These are phyloP conservation scores for Sugiyamaella valdiviana DNA, from an alignment of 805 yeast genomes.

Conservation along the genomic window DNA sequence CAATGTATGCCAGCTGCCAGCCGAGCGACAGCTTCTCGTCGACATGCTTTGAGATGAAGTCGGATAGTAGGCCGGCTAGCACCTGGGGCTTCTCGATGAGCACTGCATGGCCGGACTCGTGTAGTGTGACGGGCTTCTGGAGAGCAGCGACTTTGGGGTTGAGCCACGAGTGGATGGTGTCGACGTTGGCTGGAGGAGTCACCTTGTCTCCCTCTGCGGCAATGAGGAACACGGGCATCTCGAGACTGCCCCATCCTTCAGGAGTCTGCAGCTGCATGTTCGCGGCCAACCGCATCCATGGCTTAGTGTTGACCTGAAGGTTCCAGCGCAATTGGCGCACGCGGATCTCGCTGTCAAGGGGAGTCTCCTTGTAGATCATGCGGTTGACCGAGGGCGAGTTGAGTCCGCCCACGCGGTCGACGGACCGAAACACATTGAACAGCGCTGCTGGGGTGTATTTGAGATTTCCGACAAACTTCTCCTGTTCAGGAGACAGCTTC, in stretches of 20 bases:
- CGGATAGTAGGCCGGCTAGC: constrained; percentile 53
- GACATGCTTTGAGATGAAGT: constrained; percentile 45
- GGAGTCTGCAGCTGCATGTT: constrained; percentile 43
- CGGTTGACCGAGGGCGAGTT: constrained; percentile 54
- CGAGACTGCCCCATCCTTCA: constrained; percentile 39
- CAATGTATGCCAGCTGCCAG: constrained; percentile 57
- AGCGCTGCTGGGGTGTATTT: constrained; percentile 31
- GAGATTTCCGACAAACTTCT: constrained; percentile 18
- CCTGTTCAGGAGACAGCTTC: constrained; percentile 15
- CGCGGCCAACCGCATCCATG: constrained; percentile 47
- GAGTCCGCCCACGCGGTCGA: constrained; percentile 60
- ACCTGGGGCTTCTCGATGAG: constrained; percentile 59
- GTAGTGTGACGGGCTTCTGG: constrained; percentile 26
- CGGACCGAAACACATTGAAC: constrained; percentile 49
- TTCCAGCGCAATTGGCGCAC: constrained; percentile 65
- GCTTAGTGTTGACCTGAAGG: constrained; percentile 50
- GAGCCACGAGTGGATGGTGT: constrained; percentile 30
- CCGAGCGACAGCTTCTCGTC: constrained; percentile 57
- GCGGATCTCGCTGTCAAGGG: constrained; percentile 37
- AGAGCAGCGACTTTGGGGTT: constrained; percentile 26
- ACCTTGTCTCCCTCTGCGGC: constrained; percentile 55
- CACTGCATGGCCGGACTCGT: constrained; percentile 57
- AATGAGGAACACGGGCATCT: constrained; percentile 47
- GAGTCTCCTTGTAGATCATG: constrained; percentile 38
- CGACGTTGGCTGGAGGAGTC: constrained; percentile 42